These are phyloP conservation scores for Cryptococcus sp. DNA, from an alignment of 1,284 basidiomycete species.

Conservation along the genomic window DNA sequence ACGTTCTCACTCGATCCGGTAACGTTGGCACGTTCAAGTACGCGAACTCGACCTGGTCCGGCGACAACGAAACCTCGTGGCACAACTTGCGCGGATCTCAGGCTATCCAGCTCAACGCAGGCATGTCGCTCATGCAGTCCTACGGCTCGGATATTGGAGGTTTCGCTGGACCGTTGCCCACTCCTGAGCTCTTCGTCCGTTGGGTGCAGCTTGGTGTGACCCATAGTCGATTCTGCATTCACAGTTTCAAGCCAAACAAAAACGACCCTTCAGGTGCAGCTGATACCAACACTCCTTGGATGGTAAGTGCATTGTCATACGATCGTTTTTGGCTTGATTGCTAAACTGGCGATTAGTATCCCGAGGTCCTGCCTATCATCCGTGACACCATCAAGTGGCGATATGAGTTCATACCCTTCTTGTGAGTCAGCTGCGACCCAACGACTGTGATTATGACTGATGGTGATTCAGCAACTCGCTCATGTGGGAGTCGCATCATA, in stretches of 20 bases:
- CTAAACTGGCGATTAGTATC: conserved; percentile 35
- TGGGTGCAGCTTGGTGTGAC: conserved; percentile 55
- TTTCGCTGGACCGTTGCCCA: conserved; percentile 53
- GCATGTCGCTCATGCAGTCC: conserved; percentile 51
- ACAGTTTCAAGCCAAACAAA: conserved; percentile 54
- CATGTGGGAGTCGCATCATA: conserved; percentile 52
- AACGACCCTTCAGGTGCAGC: conserved; percentile 48
- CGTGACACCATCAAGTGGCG: conserved; percentile 52
- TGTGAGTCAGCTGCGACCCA: conserved; percentile 23
- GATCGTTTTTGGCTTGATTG: no score
- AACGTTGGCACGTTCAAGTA: conserved; percentile 55
- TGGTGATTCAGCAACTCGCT: conserved; percentile 42
- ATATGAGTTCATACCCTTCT: conserved; percentile 53
- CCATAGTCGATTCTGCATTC: conserved; percentile 52
- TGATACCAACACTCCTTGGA: conserved; percentile 54
- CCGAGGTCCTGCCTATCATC: conserved; percentile 51
- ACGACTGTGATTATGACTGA: neutral
- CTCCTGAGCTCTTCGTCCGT: conserved; percentile 52
- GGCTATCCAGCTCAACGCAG: conserved; percentile 46
- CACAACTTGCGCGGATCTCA: conserved; percentile 53
- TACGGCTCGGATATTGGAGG: conserved; percentile 53
- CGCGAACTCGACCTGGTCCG: conserved; percentile 53
- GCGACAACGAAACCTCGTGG: conserved; percentile 54
- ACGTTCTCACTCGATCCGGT: conserved; percentile 53
- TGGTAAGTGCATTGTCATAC: conserved; percentile 33